Conservation (phyloP, 2,329 filamentous ascomycete genomes). For the Talaromyces sp. region DNA sequence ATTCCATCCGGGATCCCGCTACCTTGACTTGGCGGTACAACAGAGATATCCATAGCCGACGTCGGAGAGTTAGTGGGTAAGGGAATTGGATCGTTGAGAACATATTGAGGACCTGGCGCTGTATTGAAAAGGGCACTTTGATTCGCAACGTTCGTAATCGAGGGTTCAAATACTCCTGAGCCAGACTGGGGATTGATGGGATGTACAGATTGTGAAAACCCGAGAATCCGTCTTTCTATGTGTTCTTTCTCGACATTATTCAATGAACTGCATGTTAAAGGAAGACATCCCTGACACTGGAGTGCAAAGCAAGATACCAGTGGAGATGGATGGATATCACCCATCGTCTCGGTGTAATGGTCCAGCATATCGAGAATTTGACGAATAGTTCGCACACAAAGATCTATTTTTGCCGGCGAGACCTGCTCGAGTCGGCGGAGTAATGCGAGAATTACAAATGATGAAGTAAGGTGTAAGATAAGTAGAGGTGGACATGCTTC, state of each 20-base stretch:
- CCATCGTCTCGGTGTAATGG: conserved; percentile 15
- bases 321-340: conserved; percentile 9
- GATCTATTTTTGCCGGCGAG: conserved; percentile 2
- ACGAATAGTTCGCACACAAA: conserved; percentile 2
- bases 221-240: neutral
- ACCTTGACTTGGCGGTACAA: neutral
- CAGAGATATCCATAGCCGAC: neutral
- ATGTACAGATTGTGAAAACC: neutral
- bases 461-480: conserved; percentile 15
- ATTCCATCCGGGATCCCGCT: neutral
- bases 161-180: neutral
- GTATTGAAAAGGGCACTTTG: neutral
- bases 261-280: neutral
- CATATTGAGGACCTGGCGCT: neutral
- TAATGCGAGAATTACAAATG: conserved; percentile 15
- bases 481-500: conserved; percentile 15
- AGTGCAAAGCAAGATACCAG: conserved; percentile 16
- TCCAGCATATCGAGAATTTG: conserved; percentile 12
- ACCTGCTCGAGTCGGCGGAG: neutral
- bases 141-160: neutral
- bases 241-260: neutral
- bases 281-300: conserved; percentile 12
- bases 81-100: neutral
- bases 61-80: neutral
- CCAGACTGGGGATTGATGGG: neutral